Conservation (phyloP, 805 yeast genomes). For the Komagataella ulmi region DNA sequence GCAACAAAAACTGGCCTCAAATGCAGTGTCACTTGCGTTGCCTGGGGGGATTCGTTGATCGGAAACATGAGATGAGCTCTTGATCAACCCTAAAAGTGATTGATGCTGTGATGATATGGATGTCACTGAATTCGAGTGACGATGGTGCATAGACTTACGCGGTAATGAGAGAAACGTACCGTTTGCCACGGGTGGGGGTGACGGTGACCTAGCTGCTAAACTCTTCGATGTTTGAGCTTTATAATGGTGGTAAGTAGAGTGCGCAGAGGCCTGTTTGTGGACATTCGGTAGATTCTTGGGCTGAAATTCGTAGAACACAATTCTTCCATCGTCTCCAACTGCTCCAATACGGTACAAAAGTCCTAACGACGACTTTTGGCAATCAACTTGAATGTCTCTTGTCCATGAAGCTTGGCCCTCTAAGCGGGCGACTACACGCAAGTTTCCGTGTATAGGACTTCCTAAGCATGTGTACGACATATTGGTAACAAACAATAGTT, state of each 20-base stretch:
- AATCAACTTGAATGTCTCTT: constrained; percentile 28
- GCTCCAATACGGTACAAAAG: constrained; percentile 33
- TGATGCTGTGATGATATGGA: constrained; percentile 13
- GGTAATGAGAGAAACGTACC: not conserved
- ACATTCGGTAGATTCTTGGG: constrained; percentile 27
- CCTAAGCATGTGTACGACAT: constrained; percentile 2
- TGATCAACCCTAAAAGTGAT: constrained; percentile 14
- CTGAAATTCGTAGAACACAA: constrained; percentile 40
- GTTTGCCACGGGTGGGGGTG: not conserved
- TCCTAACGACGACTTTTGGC: constrained; percentile 16
- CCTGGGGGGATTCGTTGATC: not conserved
- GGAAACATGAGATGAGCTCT: constrained; percentile 1
- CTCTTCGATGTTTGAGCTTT: not conserved
- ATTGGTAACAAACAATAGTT: constrained; percentile 10
- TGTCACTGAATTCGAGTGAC: constrained; percentile 14
- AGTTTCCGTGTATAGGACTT: constrained; percentile 4
- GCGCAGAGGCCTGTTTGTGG: constrained; percentile 8
- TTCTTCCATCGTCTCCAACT: constrained; percentile 41
- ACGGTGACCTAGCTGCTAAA: not conserved
- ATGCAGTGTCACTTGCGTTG: not conserved
- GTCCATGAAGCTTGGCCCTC: constrained; percentile 45
- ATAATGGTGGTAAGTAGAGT: not conserved
- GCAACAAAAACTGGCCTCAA: not conserved
- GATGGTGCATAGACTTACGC: not conserved
- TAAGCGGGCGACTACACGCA: constrained; percentile 16